A percentile compares a stretch with the other conserved stretches of the same genome.
Conservation (phyloP, 805 yeast genomes). For the Clavispora santaluciae region DNA sequence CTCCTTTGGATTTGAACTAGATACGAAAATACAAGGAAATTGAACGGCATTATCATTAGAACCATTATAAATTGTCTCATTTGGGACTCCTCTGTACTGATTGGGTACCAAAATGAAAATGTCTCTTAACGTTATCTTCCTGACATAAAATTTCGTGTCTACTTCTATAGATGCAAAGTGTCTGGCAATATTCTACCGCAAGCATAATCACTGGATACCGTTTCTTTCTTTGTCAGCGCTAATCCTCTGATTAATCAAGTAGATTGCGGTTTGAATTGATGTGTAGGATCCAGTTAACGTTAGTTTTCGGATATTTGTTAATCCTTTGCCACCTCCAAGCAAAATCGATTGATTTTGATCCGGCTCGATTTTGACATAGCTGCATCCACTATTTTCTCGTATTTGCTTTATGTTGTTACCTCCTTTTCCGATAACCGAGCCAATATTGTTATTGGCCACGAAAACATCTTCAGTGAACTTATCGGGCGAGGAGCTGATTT, state of each 20-base stretch:
- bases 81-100: too few relatives aligned
- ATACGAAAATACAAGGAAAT: neutral
- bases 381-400: constrained; percentile 64
- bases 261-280: constrained; percentile 69
- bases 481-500: constrained; percentile 35
- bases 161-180: neutral
- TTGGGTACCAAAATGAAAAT: too few relatives aligned
- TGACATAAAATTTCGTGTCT: neutral
- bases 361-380: constrained; percentile 67
- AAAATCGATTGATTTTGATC: constrained; percentile 48
- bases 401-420: constrained; percentile 79
- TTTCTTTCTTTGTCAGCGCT: constrained; percentile 59
- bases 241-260: constrained; percentile 66
- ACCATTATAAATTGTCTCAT: neutral
- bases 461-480: constrained; percentile 63
- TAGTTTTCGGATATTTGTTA: constrained; percentile 49
- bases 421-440: constrained; percentile 81
- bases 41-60: neutral
- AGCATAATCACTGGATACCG: constrained; percentile 7
- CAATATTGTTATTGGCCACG: constrained; percentile 75
- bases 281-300: constrained; percentile 63
- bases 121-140: neutral
- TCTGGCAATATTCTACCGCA: too few relatives aligned
- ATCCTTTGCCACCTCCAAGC: constrained; percentile 41
- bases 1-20: too few relatives aligned